phyloP scores from a whole-genome alignment of 2,329 filamentous ascomycete genomes.

The Cladosporium austrohemisphaericum region DNA sequence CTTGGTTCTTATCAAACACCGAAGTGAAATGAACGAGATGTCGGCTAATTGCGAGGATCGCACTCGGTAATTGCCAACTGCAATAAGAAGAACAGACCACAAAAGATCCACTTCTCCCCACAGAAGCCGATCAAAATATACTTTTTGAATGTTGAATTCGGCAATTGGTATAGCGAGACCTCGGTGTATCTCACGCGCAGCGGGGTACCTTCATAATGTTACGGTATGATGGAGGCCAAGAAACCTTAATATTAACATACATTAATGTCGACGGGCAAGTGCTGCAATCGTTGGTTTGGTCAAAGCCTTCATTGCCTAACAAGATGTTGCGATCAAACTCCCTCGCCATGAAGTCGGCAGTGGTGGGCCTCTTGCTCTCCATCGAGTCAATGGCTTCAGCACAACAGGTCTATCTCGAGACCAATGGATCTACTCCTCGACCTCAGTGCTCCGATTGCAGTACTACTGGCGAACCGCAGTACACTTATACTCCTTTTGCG shows the following conservation, averaged over 20 bases:
- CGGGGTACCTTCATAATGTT: neutral
- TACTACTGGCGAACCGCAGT: constrained; percentile 20
- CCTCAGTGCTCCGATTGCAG: constrained; percentile 30
- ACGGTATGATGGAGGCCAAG: constrained; percentile 11
- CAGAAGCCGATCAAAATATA: too few relatives aligned
- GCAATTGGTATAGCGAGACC: neutral
- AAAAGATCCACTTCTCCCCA: too few relatives aligned
- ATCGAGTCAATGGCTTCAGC: neutral
- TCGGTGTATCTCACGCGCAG: neutral
- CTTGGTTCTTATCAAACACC: too few relatives aligned
- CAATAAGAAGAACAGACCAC: too few relatives aligned
- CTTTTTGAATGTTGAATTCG: neutral
- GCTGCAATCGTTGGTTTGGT: too few relatives aligned
- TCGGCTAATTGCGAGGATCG: too few relatives aligned
- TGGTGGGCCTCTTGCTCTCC: neutral
- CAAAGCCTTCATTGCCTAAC: too few relatives aligned
- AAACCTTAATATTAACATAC: neutral
- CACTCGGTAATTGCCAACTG: too few relatives aligned
- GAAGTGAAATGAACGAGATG: too few relatives aligned
- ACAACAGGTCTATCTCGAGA: constrained; percentile 37
- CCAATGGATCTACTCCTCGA: constrained; percentile 28
- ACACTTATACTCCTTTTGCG: constrained; percentile 31
- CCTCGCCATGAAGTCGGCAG: neutral
- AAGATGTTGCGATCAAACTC: constrained; percentile 1
- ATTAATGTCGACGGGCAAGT: too few relatives aligned